Percentiles rank a stretch among this genome's conserved stretches.
phyloP scores from a whole-genome alignment of 163 green algal genomes.

The Picocystis sp. region DNA sequence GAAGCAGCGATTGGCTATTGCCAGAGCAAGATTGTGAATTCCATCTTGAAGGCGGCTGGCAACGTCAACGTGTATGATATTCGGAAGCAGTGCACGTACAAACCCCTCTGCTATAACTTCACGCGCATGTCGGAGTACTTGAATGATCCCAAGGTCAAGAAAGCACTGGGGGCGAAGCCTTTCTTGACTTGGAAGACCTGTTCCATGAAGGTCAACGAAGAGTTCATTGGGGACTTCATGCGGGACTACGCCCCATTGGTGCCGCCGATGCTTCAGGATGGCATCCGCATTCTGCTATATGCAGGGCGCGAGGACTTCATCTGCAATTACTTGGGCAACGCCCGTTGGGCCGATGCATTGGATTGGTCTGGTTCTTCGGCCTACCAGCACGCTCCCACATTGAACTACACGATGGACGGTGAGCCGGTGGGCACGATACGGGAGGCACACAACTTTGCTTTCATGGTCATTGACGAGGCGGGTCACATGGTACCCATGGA shows the following conservation, averaged over 20 bases:
- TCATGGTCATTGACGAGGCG: slow-evolving; percentile 36
- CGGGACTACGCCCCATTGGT: slow-evolving; percentile 36
- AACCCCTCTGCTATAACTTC: slow-evolving; percentile 42
- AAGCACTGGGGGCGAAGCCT: slow-evolving; percentile 13
- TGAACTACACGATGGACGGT: slow-evolving; percentile 26
- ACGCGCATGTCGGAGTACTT: slow-evolving; percentile 38
- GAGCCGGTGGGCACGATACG: slow-evolving; percentile 30
- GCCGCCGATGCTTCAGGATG: slow-evolving; percentile 52
- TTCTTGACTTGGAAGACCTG: slow-evolving; percentile 25
- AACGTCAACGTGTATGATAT: slow-evolving; percentile 78
- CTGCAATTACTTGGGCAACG: slow-evolving; percentile 68
- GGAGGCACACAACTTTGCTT: slow-evolving; percentile 24
- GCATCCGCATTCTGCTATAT: slow-evolving; percentile 76
- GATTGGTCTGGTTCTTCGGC: slow-evolving; percentile 38
- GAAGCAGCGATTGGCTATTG: slow-evolving; percentile 50
- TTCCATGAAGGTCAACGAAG: slow-evolving; percentile 31
- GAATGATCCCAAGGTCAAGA: slow-evolving; percentile 20
- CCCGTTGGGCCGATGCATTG: slow-evolving; percentile 56
- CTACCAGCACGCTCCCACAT: slow-evolving; percentile 8
- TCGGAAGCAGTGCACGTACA: slow-evolving; percentile 47
- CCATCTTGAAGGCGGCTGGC: slow-evolving; percentile 30
- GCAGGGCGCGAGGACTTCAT: slow-evolving; percentile 74
- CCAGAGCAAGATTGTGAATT: slow-evolving; percentile 34
- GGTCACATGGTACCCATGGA: slow-evolving; percentile 68
- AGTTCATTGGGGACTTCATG: slow-evolving; percentile 38